Conservation (phyloP, 2,329 filamentous ascomycete species). For the Arachnopeziza araneosa region DNA sequence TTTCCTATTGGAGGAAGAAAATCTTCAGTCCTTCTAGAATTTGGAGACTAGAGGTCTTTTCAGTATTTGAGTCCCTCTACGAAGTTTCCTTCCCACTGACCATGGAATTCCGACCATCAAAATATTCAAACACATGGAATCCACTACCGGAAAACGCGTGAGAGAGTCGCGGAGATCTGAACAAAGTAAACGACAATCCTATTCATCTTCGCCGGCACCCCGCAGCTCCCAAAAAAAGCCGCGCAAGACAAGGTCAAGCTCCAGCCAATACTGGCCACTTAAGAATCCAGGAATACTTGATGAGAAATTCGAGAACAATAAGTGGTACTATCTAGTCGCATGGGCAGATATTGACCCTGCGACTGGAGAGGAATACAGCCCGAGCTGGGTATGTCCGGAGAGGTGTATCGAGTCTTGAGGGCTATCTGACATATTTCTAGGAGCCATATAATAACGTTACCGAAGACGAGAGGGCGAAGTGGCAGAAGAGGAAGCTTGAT, state of each 20-base stretch:
- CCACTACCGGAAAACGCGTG: not conserved
- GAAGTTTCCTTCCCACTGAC: not conserved
- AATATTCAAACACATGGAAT: not conserved
- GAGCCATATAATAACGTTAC: not conserved
- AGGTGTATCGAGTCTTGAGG: too few species aligned
- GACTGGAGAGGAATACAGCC: not conserved
- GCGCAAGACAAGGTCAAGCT: not conserved
- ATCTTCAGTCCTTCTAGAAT: not conserved
- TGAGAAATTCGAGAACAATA: not conserved
- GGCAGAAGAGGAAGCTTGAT: not conserved
- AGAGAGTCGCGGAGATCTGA: not conserved
- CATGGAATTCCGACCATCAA: not conserved
- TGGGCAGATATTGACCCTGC: not conserved
- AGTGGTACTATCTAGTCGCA: not conserved
- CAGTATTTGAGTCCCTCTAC: not conserved
- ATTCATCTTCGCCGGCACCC: not conserved
- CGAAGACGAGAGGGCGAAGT: not conserved
- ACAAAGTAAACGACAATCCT: not conserved
- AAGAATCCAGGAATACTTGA: not conserved
- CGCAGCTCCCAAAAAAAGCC: not conserved
- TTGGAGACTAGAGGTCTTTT: not conserved
- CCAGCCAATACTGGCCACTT: not conserved
- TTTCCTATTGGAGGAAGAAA: not conserved
- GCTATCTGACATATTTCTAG: not conserved
- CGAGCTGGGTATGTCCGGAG: not conserved